phyloP scores from a whole-genome alignment of 2,329 filamentous ascomycete genomes.

The Fusarium armeniacum region DNA sequence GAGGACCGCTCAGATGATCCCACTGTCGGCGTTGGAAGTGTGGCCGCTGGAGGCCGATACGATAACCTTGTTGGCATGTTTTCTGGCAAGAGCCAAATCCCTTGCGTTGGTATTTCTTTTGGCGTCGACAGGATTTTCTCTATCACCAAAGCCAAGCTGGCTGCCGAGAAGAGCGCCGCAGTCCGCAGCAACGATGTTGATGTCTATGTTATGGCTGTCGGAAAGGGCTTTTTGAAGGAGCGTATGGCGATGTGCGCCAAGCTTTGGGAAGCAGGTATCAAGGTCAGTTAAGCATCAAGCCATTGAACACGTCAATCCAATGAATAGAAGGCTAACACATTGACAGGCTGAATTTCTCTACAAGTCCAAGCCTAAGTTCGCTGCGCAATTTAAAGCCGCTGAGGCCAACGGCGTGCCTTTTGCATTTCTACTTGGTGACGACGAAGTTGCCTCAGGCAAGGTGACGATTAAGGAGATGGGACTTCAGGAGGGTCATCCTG shows the following conservation, averaged over 20 bases:
- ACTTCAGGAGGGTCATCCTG: constrained; percentile 83
- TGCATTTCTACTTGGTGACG: constrained; percentile 90
- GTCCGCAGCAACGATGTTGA: constrained; percentile 78
- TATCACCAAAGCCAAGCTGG: constrained; percentile 82
- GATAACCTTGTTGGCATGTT: constrained; percentile 97
- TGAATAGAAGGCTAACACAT: constrained; percentile 43
- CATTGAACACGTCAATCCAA: not conserved
- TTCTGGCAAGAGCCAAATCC: constrained; percentile 84
- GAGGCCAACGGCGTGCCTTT: constrained; percentile 85
- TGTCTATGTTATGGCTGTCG: constrained; percentile 95
- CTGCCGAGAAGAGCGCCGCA: constrained; percentile 69
- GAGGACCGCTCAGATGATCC: constrained; percentile 82
- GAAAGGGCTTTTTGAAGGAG: constrained; percentile 86
- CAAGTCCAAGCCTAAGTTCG: constrained; percentile 92
- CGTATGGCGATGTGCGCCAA: constrained; percentile 83
- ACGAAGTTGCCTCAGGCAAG: constrained; percentile 86
- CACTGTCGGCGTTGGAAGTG: constrained; percentile 86
- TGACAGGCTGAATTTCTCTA: constrained; percentile 83
- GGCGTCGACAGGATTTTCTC: constrained; percentile 96
- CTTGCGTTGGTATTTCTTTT: constrained; percentile 78
- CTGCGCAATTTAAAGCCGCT: constrained; percentile 90
- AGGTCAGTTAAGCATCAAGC: constrained; percentile 61
- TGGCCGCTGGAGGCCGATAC: constrained; percentile 91
- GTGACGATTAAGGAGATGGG: constrained; percentile 87
- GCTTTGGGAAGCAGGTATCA: constrained; percentile 90